Base-by-base conservation (phyloP, 2,329 filamentous ascomycete genomes). In the Akanthomyces muscarius region DNA sequence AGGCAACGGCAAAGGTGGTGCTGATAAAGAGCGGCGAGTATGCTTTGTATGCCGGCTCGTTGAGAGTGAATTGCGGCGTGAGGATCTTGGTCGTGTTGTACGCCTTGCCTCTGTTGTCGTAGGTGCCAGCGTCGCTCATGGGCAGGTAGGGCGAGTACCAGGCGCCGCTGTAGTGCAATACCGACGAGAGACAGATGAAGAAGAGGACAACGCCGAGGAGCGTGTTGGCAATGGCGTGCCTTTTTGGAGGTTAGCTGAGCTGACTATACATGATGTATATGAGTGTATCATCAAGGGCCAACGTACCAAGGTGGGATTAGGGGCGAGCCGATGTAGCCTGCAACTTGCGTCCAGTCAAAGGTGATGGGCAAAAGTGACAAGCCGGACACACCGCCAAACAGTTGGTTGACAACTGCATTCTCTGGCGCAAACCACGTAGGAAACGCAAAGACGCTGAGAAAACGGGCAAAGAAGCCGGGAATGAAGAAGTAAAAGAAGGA, bases 301-400 rank as follows among this genome's bases (percentile, higher is more conserved):
- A 23, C 80, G 64, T 71, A 84, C 83, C 87, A 91, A 5, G 89
- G 89, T 3, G 87, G 84, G 56, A 90, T 87, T 44, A 91, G 74
- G 23, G 88, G 89, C 11, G 86, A 89, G 36, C 84, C 84, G 58
- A 89, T 79, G 65, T 85, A 91, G 53, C 87, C 89, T 3, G 87
- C 81, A 59, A 91, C 82, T 68, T 90, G 87, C 5, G 87, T 88
- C 88, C 89, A 91, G 76, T 92, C 89, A 69, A 92, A 90, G 0
- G 88, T 91, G 38, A 92, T 84, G 1, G 89, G 89, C 7, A 91
- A 75, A 33, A 92, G 70, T 0, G 86, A 89, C 4, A 92, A 66
- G 0, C 89, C 89, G 0, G 86, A 88, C 55, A 79, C 80, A 1
- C 87, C 88, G 2, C 89, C 89, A 67, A 92, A 92, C 1, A 92